phyloP scores from a whole-genome alignment of 1,284 basidiomycete species.

The Bondarzewia mesenterica region DNA sequence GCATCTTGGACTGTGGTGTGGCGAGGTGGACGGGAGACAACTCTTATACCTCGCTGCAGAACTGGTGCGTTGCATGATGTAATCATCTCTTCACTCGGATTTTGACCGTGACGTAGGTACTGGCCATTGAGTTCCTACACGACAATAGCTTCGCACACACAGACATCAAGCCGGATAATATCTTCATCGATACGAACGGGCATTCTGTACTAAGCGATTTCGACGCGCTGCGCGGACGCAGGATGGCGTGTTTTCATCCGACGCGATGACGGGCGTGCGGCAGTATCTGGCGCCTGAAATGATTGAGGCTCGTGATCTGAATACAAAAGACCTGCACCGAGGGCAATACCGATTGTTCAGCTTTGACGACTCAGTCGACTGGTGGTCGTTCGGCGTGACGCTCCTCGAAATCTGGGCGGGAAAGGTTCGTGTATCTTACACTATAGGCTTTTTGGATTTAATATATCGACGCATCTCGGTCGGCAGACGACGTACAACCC shows the following conservation, averaged over 20 bases:
- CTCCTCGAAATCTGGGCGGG: neutral
- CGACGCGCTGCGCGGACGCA: slow-evolving; percentile 26
- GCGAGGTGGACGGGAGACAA: slow-evolving; percentile 3
- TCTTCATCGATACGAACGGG: slow-evolving; percentile 54
- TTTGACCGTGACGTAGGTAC: slow-evolving; percentile 8
- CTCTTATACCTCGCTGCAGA: slow-evolving; percentile 18
- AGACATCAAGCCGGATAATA: slow-evolving; percentile 61
- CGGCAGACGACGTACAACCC: neutral
- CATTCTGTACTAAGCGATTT: slow-evolving; percentile 62
- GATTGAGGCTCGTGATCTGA: neutral
- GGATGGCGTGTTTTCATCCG: neutral
- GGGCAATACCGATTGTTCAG: neutral
- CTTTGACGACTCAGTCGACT: neutral
- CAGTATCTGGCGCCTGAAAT: neutral
- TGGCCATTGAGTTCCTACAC: slow-evolving; percentile 21
- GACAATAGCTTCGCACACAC: slow-evolving; percentile 24
- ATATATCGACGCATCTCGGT: neutral
- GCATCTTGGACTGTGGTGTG: slow-evolving; percentile 11
- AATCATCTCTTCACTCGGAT: neutral
- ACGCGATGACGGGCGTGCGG: neutral
- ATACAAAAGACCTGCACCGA: neutral
- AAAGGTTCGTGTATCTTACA: neutral
- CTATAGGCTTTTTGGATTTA: neutral
- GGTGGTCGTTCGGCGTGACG: neutral
- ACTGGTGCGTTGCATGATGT: neutral